phyloP scores from a whole-genome alignment of 352 stramenopile genomes.

The Globisporangium echinulatum region DNA sequence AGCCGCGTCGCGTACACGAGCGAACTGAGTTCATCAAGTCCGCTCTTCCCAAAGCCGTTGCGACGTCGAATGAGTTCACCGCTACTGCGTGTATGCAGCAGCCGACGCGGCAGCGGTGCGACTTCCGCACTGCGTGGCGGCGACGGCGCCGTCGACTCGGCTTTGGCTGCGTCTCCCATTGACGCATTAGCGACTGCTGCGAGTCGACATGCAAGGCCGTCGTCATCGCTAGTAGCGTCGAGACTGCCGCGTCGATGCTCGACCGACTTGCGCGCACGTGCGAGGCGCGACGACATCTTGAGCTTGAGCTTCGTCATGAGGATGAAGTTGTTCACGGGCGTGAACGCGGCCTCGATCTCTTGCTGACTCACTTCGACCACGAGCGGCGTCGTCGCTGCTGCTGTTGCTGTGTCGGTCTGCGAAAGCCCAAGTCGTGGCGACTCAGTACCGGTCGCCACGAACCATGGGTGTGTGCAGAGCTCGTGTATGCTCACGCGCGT shows the following conservation, averaged over 20 bases:
- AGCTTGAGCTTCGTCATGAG: slow-evolving; percentile 75
- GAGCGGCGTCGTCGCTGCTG: neutral
- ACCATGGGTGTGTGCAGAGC: slow-evolving; percentile 51
- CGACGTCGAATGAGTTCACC: neutral
- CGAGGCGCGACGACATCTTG: slow-evolving; percentile 53
- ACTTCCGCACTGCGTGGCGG: too few relatives aligned
- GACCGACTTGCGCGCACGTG: slow-evolving; percentile 27
- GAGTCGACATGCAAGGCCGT: neutral
- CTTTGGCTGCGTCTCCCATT: neutral
- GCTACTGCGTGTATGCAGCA: too few relatives aligned
- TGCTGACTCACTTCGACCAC: slow-evolving; percentile 45
- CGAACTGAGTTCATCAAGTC: neutral
- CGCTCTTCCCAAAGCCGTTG: slow-evolving; percentile 3
- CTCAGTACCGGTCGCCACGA: slow-evolving; percentile 11
- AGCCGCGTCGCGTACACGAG: neutral
- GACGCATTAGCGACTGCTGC: neutral
- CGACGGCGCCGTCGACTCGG: too few relatives aligned
- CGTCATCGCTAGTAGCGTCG: neutral
- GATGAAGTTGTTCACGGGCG: slow-evolving; percentile 77
- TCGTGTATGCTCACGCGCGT: slow-evolving; percentile 46
- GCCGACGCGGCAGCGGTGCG: too few relatives aligned
- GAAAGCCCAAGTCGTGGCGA: neutral
- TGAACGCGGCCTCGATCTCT: slow-evolving; percentile 74
- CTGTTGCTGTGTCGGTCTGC: neutral
- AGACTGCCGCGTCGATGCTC: slow-evolving; percentile 2